Evolutionary conservation across 345 rosid genomes (phyloP), one percentile per base, ranked within the genome.

Genomic region (Brassica juncea): DNA sequence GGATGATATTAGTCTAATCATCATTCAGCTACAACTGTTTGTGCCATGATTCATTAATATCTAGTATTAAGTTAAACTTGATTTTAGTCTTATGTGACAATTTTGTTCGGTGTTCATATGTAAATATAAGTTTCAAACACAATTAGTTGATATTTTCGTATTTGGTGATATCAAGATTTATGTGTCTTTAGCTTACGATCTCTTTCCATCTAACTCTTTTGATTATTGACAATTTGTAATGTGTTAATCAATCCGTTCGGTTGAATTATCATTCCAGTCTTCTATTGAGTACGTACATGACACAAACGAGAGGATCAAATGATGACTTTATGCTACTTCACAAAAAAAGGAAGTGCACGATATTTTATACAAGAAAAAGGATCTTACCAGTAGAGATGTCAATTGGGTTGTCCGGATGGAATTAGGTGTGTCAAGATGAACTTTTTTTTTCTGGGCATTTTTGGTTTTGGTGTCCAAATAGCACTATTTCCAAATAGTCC

Each of bases 1-100:
- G 2, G 99, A 92, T 81, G 99, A 94, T 67, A 84, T 86, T 16
- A 92, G 94, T 34, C 89, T 91, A 85, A 89, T 91, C 88, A 71
- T 94, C 63, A 70, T 94, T 72, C 91, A 85, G 62, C 54, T 92
- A 77, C 81, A 71, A 67, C 81, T 59, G 28, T 87, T 80, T 69
- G 19, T 79, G 42, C 70, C 81, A 79, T 79, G 66, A 19, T 71
- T 66, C 44, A 30, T 80, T 63, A 69, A 63, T 74, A 49, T 49
- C 14, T 73, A 67, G 70, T 28, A 12, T 66, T 67, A 66, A 78
- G 39, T 21, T 66, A 58, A 78, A 58, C 49, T 11, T 25, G 37
- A 68, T 49, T 66, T 72, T 68, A 67, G 66, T 68, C 55, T 61
- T 35, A 21, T 49, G 19, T 59, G 2, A 67, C 7, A 72, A 73